Base-by-base conservation (phyloP, 2,329 filamentous ascomycete species). In the Kalaharituber pfeilii region DNA sequence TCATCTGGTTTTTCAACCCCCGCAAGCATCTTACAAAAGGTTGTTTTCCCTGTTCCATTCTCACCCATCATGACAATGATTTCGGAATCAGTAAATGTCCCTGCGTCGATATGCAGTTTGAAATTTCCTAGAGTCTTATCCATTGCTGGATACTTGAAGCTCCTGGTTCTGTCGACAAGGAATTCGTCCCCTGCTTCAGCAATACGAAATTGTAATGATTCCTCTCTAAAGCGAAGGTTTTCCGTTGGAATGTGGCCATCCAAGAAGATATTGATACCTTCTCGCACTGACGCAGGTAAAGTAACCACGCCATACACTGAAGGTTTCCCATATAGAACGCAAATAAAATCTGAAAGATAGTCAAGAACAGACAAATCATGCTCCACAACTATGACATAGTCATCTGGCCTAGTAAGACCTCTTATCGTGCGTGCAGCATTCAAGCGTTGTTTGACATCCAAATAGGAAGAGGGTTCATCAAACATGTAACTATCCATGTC, bases 61-160 rank as follows among this genome's bases (percentile, higher is more conserved):
- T 96, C 89, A 63, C 91, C 91, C 91, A 98, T 96, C 86, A 98
- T 94, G 70, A 98, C 91, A 55, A 98, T 80, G 63, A 98, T 98
- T 68, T 98, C 91, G 0, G 91, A 98, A 69, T 98, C 89, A 20
- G 91, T 96, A 68, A 98, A 98, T 57, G 82, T 75, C 63, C 93
- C 91, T 24, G 77, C 55, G 49, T 96, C 84, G 61, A 98, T 81
- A 55, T 71, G 77, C 51, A 98, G 79, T 65, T 84, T 79, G 77
- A 98, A 98, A 68, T 76, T 78, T 57, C 88, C 91, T 33, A 96
- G 75, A 0, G 84, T 91, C 78, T 96, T 96, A 69, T 86, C 76
- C 87, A 98, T 94, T 52, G 72, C 72, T 30, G 91, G 89, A 69
- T 96, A 98, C 57, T 71, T 73, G 74, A 94, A 96, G 50, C 80